phyloP scores from a whole-genome alignment of 2,329 filamentous ascomycete genomes.

The Fusarium pseudograminearum region DNA sequence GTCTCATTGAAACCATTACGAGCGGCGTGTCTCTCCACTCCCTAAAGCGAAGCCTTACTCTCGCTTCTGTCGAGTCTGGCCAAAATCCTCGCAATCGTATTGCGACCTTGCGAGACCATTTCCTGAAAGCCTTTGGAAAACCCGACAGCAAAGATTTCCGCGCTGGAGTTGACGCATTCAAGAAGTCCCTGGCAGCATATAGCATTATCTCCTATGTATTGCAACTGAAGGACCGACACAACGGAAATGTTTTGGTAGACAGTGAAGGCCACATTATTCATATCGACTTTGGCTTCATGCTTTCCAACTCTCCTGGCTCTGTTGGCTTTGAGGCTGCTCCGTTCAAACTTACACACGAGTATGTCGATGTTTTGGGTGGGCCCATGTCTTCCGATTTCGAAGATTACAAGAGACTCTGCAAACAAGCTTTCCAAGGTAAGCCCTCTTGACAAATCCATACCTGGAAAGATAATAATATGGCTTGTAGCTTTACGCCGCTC shows the following conservation, averaged over 20 bases:
- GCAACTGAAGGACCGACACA: conserved; percentile 87
- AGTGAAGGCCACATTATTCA: conserved; percentile 89
- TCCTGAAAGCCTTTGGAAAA: conserved; percentile 81
- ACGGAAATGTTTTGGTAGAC: conserved; percentile 87
- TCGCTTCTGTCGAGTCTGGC: conserved; percentile 78
- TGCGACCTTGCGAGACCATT: conserved; percentile 84
- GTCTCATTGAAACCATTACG: conserved; percentile 88
- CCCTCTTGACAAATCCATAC: conserved; percentile 1
- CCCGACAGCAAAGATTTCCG: conserved; percentile 76
- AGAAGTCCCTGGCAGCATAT: conserved; percentile 84
- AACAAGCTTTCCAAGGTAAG: conserved; percentile 83
- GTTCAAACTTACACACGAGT: conserved; percentile 88
- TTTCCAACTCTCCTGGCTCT: conserved; percentile 85
- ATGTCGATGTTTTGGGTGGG: conserved; percentile 85
- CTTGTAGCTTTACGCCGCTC: conserved; percentile 75
- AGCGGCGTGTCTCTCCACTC: conserved; percentile 90
- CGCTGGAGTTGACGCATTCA: conserved; percentile 81
- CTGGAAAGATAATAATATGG: conserved; percentile 19
- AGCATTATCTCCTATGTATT: conserved; percentile 87
- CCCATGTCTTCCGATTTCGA: conserved; percentile 76
- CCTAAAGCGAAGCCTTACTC: conserved; percentile 82
- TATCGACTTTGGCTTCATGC: conserved; percentile 92
- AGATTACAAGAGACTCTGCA: conserved; percentile 82
- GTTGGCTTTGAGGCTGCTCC: conserved; percentile 89
- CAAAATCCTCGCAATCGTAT: conserved; percentile 80